Evolutionary conservation across 208 protist species (phyloP), one percentile per base, ranked within the genome.

Genomic region (Crithidia bombi): DNA sequence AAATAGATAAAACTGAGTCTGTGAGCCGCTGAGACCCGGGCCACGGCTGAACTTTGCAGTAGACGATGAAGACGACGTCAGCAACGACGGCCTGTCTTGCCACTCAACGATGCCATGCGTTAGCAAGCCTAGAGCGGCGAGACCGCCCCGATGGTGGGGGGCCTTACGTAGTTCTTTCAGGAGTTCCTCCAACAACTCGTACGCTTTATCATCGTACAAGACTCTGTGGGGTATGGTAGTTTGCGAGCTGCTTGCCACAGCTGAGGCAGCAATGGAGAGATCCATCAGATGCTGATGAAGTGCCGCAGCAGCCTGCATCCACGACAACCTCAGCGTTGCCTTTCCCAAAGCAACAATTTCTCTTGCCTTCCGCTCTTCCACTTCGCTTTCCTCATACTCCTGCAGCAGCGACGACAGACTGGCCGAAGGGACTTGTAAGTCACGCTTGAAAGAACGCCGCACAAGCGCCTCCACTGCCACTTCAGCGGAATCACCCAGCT

Each of bases 361-460:
- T 30, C 69, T 72, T 21, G 54, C 41, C 59, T 93, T 92, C 2
- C 56, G 64, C 33, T 90, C 83, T 33, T 91, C 85, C 21, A 91
- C 74, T 51, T 96, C 91, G 69, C 82, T 87, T 19, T 65, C 75
- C 3, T 78, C 58, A 52, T 94, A 94, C 47, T 89, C 82, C 5
- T 71, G 70, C 51, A 86, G 47, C 21, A 83, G 39, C 14, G 73
- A 64, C 0, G 65, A 44, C 23, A 90, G 64, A 0, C 66, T 78
- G 3, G 39, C 30, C 10, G 62, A 85, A 1, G 87, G 86, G 10
- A 91, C 58, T 12, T 62, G 58, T 11, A 90, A 19, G 56, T 96
- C 87, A 1, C 88, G 69, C n/a, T 86, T 86, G 63, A 87, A 96
- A 26, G 78, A 87, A 10, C 79, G 73, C n/a, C 91, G 82, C 58